Percentiles rank a stretch among this genome's conserved stretches.
These are phyloP conservation scores for Solanum ahanhuiri DNA, from an alignment of 257 asterid genomes.

Conservation along the genomic window DNA sequence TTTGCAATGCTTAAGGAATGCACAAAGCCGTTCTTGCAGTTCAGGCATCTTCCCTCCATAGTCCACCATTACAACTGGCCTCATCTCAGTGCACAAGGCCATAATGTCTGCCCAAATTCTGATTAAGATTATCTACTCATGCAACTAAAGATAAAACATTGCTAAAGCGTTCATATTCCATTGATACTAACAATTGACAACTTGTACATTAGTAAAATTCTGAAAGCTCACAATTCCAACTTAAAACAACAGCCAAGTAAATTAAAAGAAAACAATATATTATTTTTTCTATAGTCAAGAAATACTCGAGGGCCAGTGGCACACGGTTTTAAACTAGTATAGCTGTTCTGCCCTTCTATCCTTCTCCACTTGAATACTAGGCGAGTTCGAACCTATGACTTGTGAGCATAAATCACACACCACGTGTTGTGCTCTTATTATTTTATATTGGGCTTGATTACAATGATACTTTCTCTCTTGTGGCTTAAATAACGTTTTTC, in stretches of 20 bases:
- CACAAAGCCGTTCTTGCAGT: constrained; percentile 57
- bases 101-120: constrained; percentile 36
- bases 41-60: constrained; percentile 98
- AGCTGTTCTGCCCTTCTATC: not conserved
- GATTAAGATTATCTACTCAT: not conserved
- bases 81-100: constrained; percentile 73
- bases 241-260: not conserved
- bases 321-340: not conserved
- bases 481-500: not conserved
- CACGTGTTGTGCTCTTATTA: not conserved
- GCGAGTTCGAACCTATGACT: not conserved
- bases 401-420: not conserved
- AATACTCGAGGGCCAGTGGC: not conserved
- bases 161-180: not conserved
- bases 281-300: not conserved
- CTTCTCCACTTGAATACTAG: not conserved
- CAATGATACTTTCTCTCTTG: not conserved
- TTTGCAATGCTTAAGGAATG: constrained; percentile 48
- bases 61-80: constrained; percentile 87
- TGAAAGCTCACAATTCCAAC: not conserved
- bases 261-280: not conserved
- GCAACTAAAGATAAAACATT: not conserved
- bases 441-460: not conserved
- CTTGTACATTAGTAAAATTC: not conserved
- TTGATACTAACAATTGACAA: not conserved